Evolutionary conservation across 352 stramenopile genomes (phyloP).

Genomic region (Phytophthora constricta): DNA sequence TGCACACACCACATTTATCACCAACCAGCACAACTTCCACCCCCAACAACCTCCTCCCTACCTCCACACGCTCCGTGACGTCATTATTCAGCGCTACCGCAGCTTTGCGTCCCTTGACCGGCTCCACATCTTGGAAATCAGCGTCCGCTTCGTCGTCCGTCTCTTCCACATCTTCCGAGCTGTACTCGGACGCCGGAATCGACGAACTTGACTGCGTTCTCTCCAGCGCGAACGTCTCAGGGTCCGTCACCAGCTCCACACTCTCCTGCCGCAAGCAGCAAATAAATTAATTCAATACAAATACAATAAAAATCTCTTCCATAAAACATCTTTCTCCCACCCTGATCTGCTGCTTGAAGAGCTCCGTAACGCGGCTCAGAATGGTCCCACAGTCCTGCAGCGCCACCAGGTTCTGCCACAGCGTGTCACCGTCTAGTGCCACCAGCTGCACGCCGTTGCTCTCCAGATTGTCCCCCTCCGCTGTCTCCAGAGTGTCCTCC

Average conservation of each 20-base stretch:
- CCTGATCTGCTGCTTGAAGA: conserved; percentile 70
- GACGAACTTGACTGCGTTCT: conserved; percentile 51
- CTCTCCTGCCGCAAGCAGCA: conserved; percentile 40
- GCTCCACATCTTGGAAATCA: conserved; percentile 75
- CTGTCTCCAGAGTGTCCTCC: conserved; percentile 62
- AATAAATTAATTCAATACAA: background rate
- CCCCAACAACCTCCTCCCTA: conserved; percentile 17
- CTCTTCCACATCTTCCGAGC: conserved; percentile 58
- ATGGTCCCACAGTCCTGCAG: conserved; percentile 61
- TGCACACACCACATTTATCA: background rate
- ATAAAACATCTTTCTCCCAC: conserved; percentile 9
- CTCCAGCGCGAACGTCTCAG: conserved; percentile 48
- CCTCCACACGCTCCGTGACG: conserved; percentile 71
- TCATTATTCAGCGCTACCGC: conserved; percentile 80
- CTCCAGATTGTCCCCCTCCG: conserved; percentile 49
- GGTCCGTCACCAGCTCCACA: conserved; percentile 52
- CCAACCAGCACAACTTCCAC: background rate
- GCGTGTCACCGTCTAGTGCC: conserved; percentile 48
- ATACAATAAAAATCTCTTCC: background rate
- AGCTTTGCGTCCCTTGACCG: conserved; percentile 77
- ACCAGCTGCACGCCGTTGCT: conserved; percentile 48
- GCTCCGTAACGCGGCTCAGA: conserved; percentile 42
- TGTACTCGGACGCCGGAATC: conserved; percentile 54
- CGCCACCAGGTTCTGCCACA: conserved; percentile 72
- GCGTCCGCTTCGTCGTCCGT: conserved; percentile 54